Conservation (phyloP, 352 stramenopile genomes). For the Globisporangium splendens region DNA sequence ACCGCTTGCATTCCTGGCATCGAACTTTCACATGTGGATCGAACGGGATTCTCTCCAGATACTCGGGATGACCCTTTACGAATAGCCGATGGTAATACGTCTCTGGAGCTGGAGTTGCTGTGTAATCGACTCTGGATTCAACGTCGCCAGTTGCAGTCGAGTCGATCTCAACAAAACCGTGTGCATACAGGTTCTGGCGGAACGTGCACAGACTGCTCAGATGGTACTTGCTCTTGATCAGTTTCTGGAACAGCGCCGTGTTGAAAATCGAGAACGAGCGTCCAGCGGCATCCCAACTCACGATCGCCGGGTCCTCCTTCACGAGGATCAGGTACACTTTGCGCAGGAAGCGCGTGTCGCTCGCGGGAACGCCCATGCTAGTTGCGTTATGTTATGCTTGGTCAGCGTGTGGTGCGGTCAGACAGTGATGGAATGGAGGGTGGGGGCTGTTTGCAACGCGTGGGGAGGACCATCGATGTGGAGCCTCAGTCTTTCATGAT, state of each 20-base stretch:
- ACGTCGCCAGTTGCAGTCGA: background rate
- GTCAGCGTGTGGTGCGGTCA: too few species aligned
- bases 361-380: background rate
- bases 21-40: background rate
- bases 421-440: too few species aligned
- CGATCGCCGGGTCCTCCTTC: conserved; percentile 5
- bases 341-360: conserved; percentile 11
- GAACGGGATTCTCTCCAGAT: background rate
- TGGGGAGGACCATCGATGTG: too few species aligned
- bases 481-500: too few species aligned
- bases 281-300: conserved; percentile 7
- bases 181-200: conserved; percentile 7
- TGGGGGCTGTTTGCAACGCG: too few species aligned
- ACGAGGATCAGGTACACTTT: conserved; percentile 9
- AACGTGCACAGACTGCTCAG: conserved; percentile 9
- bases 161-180: conserved; percentile 4
- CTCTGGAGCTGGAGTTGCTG: background rate
- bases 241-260: conserved; percentile 8
- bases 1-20: background rate
- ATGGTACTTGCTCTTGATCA: conserved; percentile 10
- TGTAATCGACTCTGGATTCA: background rate
- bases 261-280: conserved; percentile 7
- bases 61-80: background rate
- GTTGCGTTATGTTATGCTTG: too few species aligned
- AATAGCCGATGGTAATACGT: conserved; percentile 2